phyloP scores from a whole-genome alignment of 2,329 filamentous ascomycete genomes.

The Camillea tinctor region DNA sequence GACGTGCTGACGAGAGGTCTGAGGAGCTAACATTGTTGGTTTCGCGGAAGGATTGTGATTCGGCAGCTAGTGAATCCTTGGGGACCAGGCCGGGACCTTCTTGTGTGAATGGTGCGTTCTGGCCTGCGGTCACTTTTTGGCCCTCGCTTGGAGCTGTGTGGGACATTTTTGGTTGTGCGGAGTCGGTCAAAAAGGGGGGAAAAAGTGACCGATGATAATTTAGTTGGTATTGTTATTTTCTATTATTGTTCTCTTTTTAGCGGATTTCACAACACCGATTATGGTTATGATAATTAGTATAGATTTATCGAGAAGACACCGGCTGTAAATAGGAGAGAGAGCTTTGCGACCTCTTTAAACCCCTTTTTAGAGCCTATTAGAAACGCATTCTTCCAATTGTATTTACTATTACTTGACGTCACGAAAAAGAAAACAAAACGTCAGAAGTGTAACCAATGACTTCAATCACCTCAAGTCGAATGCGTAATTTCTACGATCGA shows the following conservation, averaged over 20 bases:
- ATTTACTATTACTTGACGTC: too few relatives aligned
- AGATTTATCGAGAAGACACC: too few relatives aligned
- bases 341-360: too few relatives aligned
- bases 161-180: constrained; percentile 19
- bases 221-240: too few relatives aligned
- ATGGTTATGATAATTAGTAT: too few relatives aligned
- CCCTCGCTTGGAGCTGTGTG: constrained; percentile 28
- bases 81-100: constrained; percentile 65
- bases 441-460: background rate
- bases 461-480: background rate
- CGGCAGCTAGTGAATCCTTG: constrained; percentile 71
- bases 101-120: constrained; percentile 47
- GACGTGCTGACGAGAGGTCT: background rate
- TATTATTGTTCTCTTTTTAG: too few relatives aligned
- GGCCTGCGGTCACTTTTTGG: constrained; percentile 46
- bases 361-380: too few relatives aligned
- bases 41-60: constrained; percentile 54
- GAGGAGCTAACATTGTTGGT: constrained; percentile 52
- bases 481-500: background rate
- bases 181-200: background rate
- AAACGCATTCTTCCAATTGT: too few relatives aligned
- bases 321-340: too few relatives aligned
- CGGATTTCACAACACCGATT: too few relatives aligned
- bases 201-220: too few relatives aligned
- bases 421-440: background rate